Conservation (phyloP, 495 filamentous ascomycete genomes). For the Eremomyces bilateralis region DNA sequence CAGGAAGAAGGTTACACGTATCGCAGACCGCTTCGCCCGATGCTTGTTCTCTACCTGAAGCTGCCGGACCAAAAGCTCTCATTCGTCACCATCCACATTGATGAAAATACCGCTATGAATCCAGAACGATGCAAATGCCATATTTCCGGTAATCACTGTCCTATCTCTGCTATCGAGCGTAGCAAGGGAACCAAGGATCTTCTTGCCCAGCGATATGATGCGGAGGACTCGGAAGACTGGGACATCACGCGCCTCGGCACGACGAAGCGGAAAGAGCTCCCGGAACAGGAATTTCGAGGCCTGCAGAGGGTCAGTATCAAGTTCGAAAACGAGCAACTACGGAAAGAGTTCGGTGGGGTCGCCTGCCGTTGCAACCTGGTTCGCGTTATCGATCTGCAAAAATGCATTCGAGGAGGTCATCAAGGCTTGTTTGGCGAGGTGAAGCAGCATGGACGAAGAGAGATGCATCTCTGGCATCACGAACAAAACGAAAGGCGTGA, state of each 20-base stretch:
- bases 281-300: not conserved
- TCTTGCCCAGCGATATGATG: constrained; percentile 1
- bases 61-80: not conserved
- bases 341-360: not conserved
- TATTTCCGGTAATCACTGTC: not conserved
- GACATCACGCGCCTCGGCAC: not conserved
- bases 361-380: not conserved
- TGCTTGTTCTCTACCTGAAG: constrained; percentile 1
- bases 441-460: not conserved
- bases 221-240: not conserved
- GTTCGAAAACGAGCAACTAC: not conserved
- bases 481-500: not conserved
- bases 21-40: not conserved
- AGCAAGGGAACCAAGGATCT: not conserved
- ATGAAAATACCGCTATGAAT: constrained; percentile 1
- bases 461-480: not conserved
- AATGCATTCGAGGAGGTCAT: not conserved
- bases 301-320: constrained; percentile 1
- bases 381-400: not conserved
- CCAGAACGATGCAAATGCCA: constrained; percentile 1
- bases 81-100: not conserved
- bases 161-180: constrained; percentile 1
- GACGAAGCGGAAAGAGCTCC: not conserved
- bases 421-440: constrained; percentile 1
- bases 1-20: not conserved